Conservation (phyloP, 192 early-diverging fungal genomes). For the Chytriomyces hyalinus region DNA sequence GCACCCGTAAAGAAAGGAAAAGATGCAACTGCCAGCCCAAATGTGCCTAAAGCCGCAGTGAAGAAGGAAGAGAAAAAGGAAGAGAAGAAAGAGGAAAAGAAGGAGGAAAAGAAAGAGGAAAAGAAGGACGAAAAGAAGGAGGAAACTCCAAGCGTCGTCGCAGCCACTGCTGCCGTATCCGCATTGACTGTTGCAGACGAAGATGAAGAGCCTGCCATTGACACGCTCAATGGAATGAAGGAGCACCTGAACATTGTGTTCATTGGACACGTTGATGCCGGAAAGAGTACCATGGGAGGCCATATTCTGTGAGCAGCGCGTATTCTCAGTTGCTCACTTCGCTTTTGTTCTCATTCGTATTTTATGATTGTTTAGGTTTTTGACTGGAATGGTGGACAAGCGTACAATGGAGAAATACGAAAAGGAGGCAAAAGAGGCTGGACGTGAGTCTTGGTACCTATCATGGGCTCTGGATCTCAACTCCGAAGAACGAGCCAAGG, state of each 20-base stretch:
- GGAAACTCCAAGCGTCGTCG: slow-evolving; percentile 15
- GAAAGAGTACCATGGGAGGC: slow-evolving; percentile 99
- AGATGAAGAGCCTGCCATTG: slow-evolving; percentile 50
- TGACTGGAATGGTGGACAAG: slow-evolving; percentile 99
- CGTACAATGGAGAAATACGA: slow-evolving; percentile 99
- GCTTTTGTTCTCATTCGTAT: neutral
- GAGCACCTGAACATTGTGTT: slow-evolving; percentile 98
- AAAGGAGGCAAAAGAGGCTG: slow-evolving; percentile 96
- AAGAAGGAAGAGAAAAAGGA: slow-evolving; percentile 23
- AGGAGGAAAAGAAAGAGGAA: neutral
- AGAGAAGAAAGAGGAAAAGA: slow-evolving; percentile 15
- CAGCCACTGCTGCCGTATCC: slow-evolving; percentile 26
- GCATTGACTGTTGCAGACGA: slow-evolving; percentile 33
- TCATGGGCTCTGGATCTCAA: slow-evolving; percentile 99
- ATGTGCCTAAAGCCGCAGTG: slow-evolving; percentile 33
- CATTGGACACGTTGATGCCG: slow-evolving; percentile 96
- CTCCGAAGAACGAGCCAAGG: slow-evolving; percentile 93
- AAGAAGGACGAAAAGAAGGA: slow-evolving; percentile 19
- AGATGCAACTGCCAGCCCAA: slow-evolving; percentile 28
- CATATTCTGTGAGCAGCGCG: slow-evolving; percentile 78
- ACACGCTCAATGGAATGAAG: slow-evolving; percentile 56
- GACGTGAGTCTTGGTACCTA: slow-evolving; percentile 97
- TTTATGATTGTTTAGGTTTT: slow-evolving; percentile 54
- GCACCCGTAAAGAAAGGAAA: slow-evolving; percentile 8
- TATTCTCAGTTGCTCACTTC: neutral